phyloP scores from a whole-genome alignment of 805 yeast genomes.

The Lachancea sp. region DNA sequence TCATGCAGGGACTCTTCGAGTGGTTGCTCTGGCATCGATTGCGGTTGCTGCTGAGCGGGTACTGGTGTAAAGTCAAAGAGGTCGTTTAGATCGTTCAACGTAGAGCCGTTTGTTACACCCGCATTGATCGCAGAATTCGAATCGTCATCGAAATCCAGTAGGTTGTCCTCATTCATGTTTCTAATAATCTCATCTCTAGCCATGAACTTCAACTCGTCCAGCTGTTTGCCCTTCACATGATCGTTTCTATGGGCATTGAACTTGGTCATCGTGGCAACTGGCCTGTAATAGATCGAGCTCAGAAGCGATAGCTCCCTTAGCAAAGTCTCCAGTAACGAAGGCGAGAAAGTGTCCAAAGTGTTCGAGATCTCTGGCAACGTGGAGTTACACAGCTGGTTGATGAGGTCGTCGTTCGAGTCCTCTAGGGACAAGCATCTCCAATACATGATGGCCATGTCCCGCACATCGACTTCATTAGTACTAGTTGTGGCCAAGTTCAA shows the following conservation, averaged over 20 bases:
- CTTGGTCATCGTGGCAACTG: constrained; percentile 55
- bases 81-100: constrained; percentile 71
- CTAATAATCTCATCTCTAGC: constrained; percentile 71
- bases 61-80: constrained; percentile 41
- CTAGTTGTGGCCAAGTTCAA: constrained; percentile 58
- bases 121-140: constrained; percentile 11
- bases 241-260: constrained; percentile 37
- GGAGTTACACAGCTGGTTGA: constrained; percentile 30
- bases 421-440: constrained; percentile 66
- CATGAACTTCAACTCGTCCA: constrained; percentile 70
- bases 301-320: constrained; percentile 74
- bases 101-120: constrained; percentile 19
- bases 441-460: constrained; percentile 73
- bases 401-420: constrained; percentile 20
- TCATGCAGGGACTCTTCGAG: constrained; percentile 2
- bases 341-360: constrained; percentile 66
- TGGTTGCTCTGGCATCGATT: not conserved
- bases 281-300: constrained; percentile 85
- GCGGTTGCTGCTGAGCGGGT: not conserved
- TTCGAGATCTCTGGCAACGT: constrained; percentile 67
- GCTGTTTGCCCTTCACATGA: constrained; percentile 42
- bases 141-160: constrained; percentile 76
- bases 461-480: constrained; percentile 66
- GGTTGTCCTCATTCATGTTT: constrained; percentile 64
- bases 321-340: constrained; percentile 59